Evolutionary conservation across 441 rosid species (phyloP).

Genomic region (Sinapis alba): DNA sequence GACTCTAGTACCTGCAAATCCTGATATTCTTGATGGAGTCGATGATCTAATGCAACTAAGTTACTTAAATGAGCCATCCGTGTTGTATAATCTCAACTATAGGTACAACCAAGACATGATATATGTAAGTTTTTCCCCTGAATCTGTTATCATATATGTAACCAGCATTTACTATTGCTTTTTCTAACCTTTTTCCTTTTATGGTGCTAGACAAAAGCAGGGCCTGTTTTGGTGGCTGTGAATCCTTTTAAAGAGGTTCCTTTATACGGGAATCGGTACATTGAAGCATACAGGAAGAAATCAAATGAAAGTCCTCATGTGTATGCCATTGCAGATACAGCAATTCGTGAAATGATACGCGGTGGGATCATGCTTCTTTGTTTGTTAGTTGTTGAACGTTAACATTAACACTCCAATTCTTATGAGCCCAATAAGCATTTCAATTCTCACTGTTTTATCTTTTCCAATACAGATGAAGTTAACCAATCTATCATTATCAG

Average conservation of each 20-base stretch:
- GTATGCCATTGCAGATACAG: conserved; percentile 94
- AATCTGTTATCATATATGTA: background rate
- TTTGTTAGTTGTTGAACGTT: background rate
- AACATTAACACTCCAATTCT: background rate
- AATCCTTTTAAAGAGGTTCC: conserved; percentile 96
- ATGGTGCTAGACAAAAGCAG: conserved; percentile 87
- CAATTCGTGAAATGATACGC: conserved; percentile 96
- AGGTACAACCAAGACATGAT: conserved; percentile 91
- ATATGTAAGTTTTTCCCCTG: conserved; percentile 67
- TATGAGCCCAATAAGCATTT: background rate
- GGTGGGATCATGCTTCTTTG: conserved; percentile 51
- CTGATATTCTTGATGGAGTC: conserved; percentile 98
- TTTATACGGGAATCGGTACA: conserved; percentile 73
- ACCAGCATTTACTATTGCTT: background rate
- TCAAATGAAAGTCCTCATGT: conserved; percentile 89
- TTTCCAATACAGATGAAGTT: conserved; percentile 86
- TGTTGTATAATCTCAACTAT: conserved; percentile 83
- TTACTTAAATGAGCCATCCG: conserved; percentile 97
- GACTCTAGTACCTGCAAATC: conserved; percentile 88
- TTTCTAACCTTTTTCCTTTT: conserved; percentile 21
- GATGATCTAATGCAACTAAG: conserved; percentile 99
- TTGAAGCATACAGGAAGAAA: conserved; percentile 86
- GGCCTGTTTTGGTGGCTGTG: conserved; percentile 94
- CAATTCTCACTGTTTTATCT: conserved; percentile 35
- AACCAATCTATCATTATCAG: conserved; percentile 99